Conservation (phyloP, 2,329 filamentous ascomycete genomes). For the Mycosphaerella arachidis region DNA sequence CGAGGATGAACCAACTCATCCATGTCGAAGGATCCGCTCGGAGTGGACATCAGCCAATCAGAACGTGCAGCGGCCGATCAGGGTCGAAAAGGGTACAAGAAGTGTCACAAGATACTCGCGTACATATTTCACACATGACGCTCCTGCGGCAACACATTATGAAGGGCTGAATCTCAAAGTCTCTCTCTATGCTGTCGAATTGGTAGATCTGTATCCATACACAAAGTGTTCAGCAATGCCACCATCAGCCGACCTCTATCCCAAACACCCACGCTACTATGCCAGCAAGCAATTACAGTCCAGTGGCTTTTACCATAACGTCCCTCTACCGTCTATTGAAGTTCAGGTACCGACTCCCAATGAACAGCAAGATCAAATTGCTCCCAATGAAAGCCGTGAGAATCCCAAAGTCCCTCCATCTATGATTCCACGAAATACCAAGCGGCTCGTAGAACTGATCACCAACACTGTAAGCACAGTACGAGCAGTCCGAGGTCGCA, state of each 20-base stretch:
- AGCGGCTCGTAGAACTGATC: conserved; percentile 74
- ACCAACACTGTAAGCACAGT: conserved; percentile 75
- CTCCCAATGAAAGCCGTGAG: conserved; percentile 69
- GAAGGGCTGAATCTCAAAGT: too few species aligned
- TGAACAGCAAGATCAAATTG: conserved; percentile 64
- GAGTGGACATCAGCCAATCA: too few species aligned
- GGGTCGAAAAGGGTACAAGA: too few species aligned
- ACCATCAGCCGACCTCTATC: not conserved
- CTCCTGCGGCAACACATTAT: too few species aligned
- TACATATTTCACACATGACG: too few species aligned
- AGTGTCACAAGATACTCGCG: too few species aligned
- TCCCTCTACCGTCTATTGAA: conserved; percentile 37
- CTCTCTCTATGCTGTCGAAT: too few species aligned
- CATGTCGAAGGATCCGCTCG: too few species aligned
- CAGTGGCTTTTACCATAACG: not conserved
- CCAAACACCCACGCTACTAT: not conserved
- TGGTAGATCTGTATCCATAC: not conserved
- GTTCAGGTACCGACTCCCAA: conserved; percentile 47
- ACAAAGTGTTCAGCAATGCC: not conserved
- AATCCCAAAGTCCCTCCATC: conserved; percentile 83
- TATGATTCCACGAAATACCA: conserved; percentile 59
- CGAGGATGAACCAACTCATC: too few species aligned
- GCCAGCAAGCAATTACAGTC: not conserved
- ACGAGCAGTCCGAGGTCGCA: conserved; percentile 63
- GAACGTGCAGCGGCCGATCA: too few species aligned